These are phyloP conservation scores for Phytophthora podocarpi DNA, from an alignment of 352 stramenopile genomes.

Conservation along the genomic window DNA sequence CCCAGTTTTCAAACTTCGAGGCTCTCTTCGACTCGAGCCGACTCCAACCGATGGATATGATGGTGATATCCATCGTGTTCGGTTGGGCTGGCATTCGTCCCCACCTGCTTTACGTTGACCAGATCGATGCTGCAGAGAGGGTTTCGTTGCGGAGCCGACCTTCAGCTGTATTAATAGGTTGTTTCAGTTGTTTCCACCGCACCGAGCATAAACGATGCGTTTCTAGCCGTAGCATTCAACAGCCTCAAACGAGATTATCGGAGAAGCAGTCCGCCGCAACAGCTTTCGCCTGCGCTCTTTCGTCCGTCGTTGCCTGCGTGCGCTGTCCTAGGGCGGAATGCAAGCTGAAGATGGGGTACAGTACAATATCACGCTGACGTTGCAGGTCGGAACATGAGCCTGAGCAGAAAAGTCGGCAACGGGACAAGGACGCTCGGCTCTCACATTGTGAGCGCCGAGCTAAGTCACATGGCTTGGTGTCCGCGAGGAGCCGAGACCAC, in stretches of 20 bases:
- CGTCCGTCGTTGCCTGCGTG: background rate
- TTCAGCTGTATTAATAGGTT: background rate
- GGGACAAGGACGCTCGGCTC: background rate
- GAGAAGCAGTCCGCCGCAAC: background rate
- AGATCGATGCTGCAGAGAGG: background rate
- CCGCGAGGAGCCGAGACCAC: constrained; percentile 3
- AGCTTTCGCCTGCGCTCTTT: background rate
- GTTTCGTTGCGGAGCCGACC: background rate
- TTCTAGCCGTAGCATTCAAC: constrained; percentile 3
- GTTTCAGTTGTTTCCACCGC: constrained; percentile 7
- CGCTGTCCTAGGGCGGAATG: background rate
- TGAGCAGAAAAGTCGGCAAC: constrained; percentile 19
- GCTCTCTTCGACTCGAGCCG: too few species aligned
- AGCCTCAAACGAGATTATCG: too few species aligned
- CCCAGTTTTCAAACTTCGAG: too few species aligned
- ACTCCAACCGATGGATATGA: too few species aligned
- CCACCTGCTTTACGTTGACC: constrained; percentile 9
- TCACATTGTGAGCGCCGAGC: too few species aligned
- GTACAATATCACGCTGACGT: constrained; percentile 6
- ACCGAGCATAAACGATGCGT: background rate
- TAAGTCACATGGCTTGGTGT: too few species aligned
- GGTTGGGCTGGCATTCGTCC: background rate
- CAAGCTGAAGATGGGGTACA: constrained; percentile 12
- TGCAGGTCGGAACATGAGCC: constrained; percentile 13
- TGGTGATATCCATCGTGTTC: background rate